These are phyloP conservation scores for Ganoderma resinaceum DNA, from an alignment of 1,284 basidiomycete species.

Conservation along the genomic window DNA sequence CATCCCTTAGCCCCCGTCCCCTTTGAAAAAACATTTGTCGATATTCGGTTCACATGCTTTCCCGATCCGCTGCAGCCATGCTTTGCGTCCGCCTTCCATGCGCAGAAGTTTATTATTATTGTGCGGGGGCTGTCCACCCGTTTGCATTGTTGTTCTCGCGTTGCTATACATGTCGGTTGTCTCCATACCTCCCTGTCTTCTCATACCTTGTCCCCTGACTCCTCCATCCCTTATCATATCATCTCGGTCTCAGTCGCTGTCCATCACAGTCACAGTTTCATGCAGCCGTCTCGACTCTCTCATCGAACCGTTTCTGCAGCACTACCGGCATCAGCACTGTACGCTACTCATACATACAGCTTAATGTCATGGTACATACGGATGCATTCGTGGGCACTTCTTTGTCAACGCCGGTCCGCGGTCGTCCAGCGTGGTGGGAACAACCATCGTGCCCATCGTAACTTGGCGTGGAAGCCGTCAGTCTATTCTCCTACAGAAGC, in stretches of 20 bases:
- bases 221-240: background rate
- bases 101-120: slow-evolving; percentile 25
- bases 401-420: background rate
- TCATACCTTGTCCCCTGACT: background rate
- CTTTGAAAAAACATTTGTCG: background rate
- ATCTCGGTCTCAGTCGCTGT: background rate
- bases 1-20: background rate
- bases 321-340: slow-evolving; percentile 1
- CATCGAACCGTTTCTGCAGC: background rate
- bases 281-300: background rate
- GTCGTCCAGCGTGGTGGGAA: background rate
- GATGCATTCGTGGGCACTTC: background rate
- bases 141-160: slow-evolving; percentile 17
- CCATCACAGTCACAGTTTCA: background rate
- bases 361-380: slow-evolving; percentile 1
- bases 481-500: background rate
- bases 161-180: slow-evolving; percentile 12
- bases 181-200: background rate
- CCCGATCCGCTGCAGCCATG: background rate
- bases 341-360: slow-evolving; percentile 1
- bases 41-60: background rate
- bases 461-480: background rate
- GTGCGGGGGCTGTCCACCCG: slow-evolving; percentile 17
- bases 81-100: background rate
- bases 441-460: background rate